phyloP scores from a whole-genome alignment of 208 protist genomes.

The Acanthamoeba sp. region DNA sequence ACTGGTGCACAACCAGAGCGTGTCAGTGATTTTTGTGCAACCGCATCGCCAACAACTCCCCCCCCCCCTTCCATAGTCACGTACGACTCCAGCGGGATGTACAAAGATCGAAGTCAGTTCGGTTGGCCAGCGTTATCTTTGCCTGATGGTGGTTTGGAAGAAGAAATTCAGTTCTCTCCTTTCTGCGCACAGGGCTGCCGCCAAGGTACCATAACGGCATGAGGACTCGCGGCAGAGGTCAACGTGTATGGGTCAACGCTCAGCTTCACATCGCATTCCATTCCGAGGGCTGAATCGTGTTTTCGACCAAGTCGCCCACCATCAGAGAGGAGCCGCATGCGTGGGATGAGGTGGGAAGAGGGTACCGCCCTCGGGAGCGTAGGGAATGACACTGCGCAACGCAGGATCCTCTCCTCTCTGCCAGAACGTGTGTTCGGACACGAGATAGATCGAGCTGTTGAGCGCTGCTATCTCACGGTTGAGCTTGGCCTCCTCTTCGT shows the following conservation, averaged over 20 bases:
- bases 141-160: no score
- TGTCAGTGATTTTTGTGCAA: no score
- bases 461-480: not conserved
- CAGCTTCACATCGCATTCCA: slow-evolving; percentile 5
- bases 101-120: not conserved
- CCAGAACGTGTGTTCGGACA: slow-evolving; percentile 26
- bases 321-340: no score
- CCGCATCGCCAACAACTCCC: no score
- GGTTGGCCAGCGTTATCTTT: not conserved
- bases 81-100: slow-evolving; percentile 1
- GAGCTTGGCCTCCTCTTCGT: not conserved
- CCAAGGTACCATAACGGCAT: slow-evolving; percentile 32
- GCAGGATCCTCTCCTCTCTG: not conserved
- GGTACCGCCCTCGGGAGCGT: slow-evolving; percentile 14
- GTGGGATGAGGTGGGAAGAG: no score
- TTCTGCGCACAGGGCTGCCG: no score
- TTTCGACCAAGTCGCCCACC: not conserved
- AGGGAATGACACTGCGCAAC: not conserved
- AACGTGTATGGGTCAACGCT: not conserved
- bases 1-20: not conserved
- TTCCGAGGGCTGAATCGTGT: not conserved
- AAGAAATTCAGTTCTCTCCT: no score
- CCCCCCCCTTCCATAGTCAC: no score
- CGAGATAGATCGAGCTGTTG: not conserved
- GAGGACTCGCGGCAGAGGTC: not conserved